These are phyloP conservation scores for Kwoniella dendrophila DNA, from an alignment of 768 basidiomycete genomes.

Conservation along the genomic window DNA sequence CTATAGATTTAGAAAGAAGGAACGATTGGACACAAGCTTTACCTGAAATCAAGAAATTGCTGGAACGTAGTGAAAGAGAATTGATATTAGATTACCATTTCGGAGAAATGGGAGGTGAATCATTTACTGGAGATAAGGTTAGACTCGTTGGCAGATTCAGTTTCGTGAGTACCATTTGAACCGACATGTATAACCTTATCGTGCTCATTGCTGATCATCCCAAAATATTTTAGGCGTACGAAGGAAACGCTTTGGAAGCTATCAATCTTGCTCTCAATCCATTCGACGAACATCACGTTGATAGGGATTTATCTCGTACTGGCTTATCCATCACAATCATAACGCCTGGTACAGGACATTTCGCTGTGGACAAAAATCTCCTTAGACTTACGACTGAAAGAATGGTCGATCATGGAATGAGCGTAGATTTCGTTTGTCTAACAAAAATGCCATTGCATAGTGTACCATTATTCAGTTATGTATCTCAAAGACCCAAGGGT, in stretches of 20 bases:
- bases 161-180: constrained; percentile 46
- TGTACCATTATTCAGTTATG: constrained; percentile 89
- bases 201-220: constrained; percentile 1
- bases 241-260: constrained; percentile 93
- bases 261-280: constrained; percentile 90
- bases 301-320: constrained; percentile 87
- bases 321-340: constrained; percentile 80
- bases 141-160: constrained; percentile 53
- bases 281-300: constrained; percentile 91
- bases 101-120: constrained; percentile 54
- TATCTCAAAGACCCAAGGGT: constrained; percentile 61
- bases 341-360: constrained; percentile 92
- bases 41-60: constrained; percentile 74
- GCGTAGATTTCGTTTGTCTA: constrained; percentile 81
- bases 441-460: constrained; percentile 90
- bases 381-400: constrained; percentile 89
- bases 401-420: constrained; percentile 90
- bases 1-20: constrained; percentile 86
- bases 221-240: constrained; percentile 71
- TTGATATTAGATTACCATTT: constrained; percentile 87
- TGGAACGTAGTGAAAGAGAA: constrained; percentile 80
- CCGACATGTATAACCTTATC: not conserved
- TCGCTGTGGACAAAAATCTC: constrained; percentile 85
- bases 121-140: constrained; percentile 37
- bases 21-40: constrained; percentile 85